Conservation (phyloP, 2,329 filamentous ascomycete genomes). For the Paraphoma sp. region DNA sequence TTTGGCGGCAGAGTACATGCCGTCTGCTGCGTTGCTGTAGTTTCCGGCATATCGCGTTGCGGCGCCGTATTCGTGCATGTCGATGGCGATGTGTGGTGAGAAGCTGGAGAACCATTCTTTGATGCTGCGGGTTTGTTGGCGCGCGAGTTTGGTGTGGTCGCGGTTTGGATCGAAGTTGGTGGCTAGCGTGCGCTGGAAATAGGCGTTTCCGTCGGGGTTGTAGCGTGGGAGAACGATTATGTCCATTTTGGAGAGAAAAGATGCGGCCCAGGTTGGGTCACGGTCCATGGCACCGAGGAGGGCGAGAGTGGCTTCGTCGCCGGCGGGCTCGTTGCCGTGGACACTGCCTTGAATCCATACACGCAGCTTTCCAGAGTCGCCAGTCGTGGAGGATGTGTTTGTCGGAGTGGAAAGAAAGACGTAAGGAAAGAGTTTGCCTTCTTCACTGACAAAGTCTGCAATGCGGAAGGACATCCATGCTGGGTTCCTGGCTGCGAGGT, state of each 20-base stretch:
- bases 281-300: conserved; percentile 44
- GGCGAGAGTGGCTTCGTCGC: conserved; percentile 44
- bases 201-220: conserved; percentile 47
- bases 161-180: conserved; percentile 48
- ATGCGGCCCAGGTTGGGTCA: conserved; percentile 39
- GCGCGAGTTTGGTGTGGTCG: conserved; percentile 45
- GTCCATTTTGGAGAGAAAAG: conserved; percentile 41
- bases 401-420: conserved; percentile 31
- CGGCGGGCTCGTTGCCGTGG: conserved; percentile 49
- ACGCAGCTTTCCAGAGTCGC: conserved; percentile 33
- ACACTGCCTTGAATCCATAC: conserved; percentile 48
- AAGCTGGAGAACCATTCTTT: conserved; percentile 41
- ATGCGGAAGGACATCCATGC: conserved; percentile 39
- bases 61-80: conserved; percentile 47
- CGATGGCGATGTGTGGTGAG: conserved; percentile 43
- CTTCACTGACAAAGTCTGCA: conserved; percentile 41
- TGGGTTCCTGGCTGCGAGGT: conserved; percentile 38
- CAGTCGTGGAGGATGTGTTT: conserved; percentile 7
- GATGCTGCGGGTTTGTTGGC: conserved; percentile 45
- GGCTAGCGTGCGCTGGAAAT: conserved; percentile 45
- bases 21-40: conserved; percentile 45
- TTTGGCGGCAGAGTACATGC: conserved; percentile 44
- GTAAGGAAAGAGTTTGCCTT: conserved; percentile 42
- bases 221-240: conserved; percentile 45
- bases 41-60: conserved; percentile 30